Percentiles rank a stretch among this genome's conserved stretches.
These are phyloP conservation scores for Sporothrix schenckii DNA, from an alignment of 2,329 filamentous ascomycete species.

Conservation along the genomic window DNA sequence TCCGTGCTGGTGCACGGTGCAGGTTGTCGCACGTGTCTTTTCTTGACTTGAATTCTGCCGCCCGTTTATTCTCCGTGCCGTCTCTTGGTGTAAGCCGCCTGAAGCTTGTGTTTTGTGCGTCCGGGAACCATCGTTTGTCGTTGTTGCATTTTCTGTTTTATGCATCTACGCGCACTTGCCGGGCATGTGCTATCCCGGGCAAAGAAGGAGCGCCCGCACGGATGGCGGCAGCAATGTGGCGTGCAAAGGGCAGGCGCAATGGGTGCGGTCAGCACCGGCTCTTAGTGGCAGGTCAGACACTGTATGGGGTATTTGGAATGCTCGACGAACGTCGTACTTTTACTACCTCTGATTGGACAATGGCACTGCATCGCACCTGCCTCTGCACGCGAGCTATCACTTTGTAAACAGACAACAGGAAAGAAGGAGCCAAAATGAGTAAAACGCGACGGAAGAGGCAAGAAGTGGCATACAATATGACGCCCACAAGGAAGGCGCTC, in stretches of 20 bases:
- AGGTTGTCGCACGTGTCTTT: not conserved
- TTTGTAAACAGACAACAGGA: constrained; percentile 10
- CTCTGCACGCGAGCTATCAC: constrained; percentile 19
- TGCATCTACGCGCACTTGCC: not conserved
- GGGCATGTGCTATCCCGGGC: not conserved
- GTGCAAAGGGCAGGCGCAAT: not conserved
- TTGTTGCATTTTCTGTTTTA: not conserved
- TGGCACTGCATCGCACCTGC: constrained; percentile 11
- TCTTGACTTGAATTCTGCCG: not conserved
- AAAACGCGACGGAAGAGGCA: not conserved
- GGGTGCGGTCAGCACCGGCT: not conserved
- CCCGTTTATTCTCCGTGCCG: not conserved
- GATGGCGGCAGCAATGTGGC: not conserved
- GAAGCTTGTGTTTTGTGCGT: not conserved
- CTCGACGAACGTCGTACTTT: not conserved
- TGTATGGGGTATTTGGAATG: not conserved
- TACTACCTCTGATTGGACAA: constrained; percentile 17
- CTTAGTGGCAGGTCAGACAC: not conserved
- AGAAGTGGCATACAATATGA: not conserved
- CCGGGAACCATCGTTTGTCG: constrained; percentile 1
- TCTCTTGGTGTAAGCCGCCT: not conserved
- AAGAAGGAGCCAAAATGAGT: not conserved
- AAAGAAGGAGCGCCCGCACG: not conserved
- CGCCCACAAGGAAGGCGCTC: constrained; percentile 13
- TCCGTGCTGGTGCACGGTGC: constrained; percentile 17